Base-by-base conservation (phyloP, 345 rosid species). In the Arabidopsis arenosa region DNA sequence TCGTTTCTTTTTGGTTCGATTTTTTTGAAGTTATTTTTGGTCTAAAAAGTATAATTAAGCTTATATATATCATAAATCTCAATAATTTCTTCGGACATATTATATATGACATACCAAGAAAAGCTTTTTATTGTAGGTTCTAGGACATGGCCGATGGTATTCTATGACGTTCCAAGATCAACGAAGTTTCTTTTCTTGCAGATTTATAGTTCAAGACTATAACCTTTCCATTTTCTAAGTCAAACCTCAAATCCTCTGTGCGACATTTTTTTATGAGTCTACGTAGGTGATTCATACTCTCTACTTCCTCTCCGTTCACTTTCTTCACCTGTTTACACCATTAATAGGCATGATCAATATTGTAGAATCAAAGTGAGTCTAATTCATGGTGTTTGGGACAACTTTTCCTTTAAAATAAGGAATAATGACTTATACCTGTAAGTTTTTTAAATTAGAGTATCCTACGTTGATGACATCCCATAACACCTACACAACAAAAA, bases 381-480 rank as follows among this genome's bases (percentile, higher is more conserved):
- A 23, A 23, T 23, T 41, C n/a, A 12, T 11, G 13, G 6, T 4
- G 6, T 43, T 43, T 43, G 48, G 48, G 17, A 43, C 15, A 43
- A 43, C 15, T 5, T 13, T 43, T 43, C 2, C 13, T 43, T 43
- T 43, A 48, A 54, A 54, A 28, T 28, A 5, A 26, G 59, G 32
- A 21, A 52, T 49, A 52, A 21, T 28, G n/a, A 54, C 61, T 61
- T 67, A 90, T 23, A 23, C 91, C 91, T 87, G 90, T 58, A 87
- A 66, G 62, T 87, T 89, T 10, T 87, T 85, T 76, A 88, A 90
- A 70, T 86, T 88, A 83, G 85, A 89, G 15, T 83, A 84, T 52
- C 92, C 92, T 1, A 86, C 77, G 75, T 87, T 90, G 56, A 87
- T 84, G 70, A 83, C 90, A 83, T 90, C 90, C 86, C 75, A 75